Evolutionary conservation across 371 early-diverging fungal genomes (phyloP), one percentile per base, ranked within the genome.

Genomic region (Haplosporangium sp.): DNA sequence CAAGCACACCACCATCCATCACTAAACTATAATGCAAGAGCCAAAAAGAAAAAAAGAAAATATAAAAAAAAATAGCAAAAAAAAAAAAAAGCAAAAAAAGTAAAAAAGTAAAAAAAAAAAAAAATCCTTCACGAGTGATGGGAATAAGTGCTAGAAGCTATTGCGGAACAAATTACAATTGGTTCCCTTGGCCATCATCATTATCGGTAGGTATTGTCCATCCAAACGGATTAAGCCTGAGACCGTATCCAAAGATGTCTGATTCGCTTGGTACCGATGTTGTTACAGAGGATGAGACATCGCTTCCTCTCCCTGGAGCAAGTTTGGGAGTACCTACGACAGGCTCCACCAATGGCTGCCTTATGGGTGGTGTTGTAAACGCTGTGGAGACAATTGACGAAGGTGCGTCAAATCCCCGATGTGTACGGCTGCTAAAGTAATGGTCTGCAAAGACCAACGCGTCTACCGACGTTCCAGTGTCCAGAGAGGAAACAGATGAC

Each of bases 201-300:
- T 10, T 56, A 7, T 72, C 74, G 9, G 67, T 17, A 2, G 79
- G 67, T 34, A 72, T 53, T 4, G 53, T 50, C 82, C 82, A 81
- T 13, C 63, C 75, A 52, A 81, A 81, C 0, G 82, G 82, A 53
- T 81, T 81, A 40, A 81, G 45, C 10, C 61, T 45, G 35, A 81
- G 67, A 2, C 82, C 82, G 58, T 74, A 81, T 20, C 82, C 82
- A 69, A 81, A 74, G 35, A 71, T 68, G 59, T 71, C 71, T 1
- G 71, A 57, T 61, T 73, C 67, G 37, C 44, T 17, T 7, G 59
- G 10, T 27, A 3, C 19, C 0, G 57, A 38, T n/a, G 53, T 11
- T 1, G 52, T 0, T 0, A 59, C 15, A 15, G 64, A 7, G 6
- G 45, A 35, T 42, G 27, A 50, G 60, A 17, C 20, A 48, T 61